A percentile compares a stretch with the other conserved stretches of the same genome.
These are phyloP conservation scores for Nicotiana knightiana DNA, from an alignment of 257 asterid species.

Conservation along the genomic window DNA sequence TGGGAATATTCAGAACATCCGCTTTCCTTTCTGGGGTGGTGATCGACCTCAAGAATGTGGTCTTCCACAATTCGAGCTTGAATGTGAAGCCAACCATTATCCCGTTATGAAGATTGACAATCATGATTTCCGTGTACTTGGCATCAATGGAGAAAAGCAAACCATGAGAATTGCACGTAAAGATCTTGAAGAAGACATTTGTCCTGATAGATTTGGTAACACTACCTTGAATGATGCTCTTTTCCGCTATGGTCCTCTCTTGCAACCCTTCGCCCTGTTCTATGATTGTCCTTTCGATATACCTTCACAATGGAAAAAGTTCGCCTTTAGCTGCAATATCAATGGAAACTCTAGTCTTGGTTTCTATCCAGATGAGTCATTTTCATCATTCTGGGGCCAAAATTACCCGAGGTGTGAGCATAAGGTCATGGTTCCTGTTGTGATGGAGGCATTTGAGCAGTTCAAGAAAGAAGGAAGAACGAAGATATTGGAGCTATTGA, in stretches of 20 bases:
- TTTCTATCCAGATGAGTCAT: not conserved
- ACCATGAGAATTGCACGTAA: constrained; percentile 13
- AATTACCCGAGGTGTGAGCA: not conserved
- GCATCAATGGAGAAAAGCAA: not conserved
- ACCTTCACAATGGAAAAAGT: not conserved
- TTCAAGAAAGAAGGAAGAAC: not conserved
- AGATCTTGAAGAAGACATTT: constrained; percentile 16
- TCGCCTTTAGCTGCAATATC: not conserved
- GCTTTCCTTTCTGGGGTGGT: constrained; percentile 47
- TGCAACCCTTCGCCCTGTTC: not conserved
- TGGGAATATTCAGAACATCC: constrained; percentile 16
- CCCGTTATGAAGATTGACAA: not conserved
- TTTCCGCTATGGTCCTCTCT: not conserved
- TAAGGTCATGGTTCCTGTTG: constrained; percentile 4
- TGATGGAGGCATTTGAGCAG: not conserved
- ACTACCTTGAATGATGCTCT: not conserved
- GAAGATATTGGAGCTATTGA: not conserved
- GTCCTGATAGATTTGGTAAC: constrained; percentile 6
- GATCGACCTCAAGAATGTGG: constrained; percentile 41
- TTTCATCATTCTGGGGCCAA: not conserved
- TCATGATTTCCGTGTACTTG: constrained; percentile 6
- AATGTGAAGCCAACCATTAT: constrained; percentile 19
- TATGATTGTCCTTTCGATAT: not conserved
- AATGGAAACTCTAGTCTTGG: not conserved
- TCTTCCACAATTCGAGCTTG: constrained; percentile 29